phyloP scores from a whole-genome alignment of 257 asterid species.

The Schizonepeta tenuifolia region DNA sequence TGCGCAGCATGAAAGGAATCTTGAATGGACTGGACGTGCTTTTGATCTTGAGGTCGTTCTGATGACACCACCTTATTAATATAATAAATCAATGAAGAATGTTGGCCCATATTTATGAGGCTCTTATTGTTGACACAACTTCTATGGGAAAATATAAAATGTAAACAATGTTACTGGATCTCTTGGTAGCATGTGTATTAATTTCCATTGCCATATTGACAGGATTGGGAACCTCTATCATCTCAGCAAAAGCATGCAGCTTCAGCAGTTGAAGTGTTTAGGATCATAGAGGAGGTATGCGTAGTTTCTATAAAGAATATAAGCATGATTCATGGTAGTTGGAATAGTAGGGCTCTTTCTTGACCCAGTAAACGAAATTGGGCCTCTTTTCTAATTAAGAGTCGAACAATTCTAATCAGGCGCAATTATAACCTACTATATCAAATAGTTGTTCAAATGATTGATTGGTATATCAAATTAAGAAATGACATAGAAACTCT shows the following conservation, averaged over 20 bases:
- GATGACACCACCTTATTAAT: constrained; percentile 9
- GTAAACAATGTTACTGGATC: constrained; percentile 3
- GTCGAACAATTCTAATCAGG: constrained; percentile 12
- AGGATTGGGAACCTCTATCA: constrained; percentile 96
- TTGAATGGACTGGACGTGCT: constrained; percentile 97
- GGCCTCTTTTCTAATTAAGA: constrained; percentile 15
- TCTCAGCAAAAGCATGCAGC: constrained; percentile 91
- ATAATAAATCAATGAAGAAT: constrained; percentile 8
- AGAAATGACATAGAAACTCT: neutral
- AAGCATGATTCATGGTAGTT: neutral
- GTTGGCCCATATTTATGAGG: constrained; percentile 21
- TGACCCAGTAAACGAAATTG: constrained; percentile 13
- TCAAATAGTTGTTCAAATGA: neutral
- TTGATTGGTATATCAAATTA: constrained; percentile 11
- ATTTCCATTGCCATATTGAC: constrained; percentile 36
- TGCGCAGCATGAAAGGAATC: constrained; percentile 78
- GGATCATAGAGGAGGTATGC: constrained; percentile 95
- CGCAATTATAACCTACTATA: constrained; percentile 22
- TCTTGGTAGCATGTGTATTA: constrained; percentile 3
- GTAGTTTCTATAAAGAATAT: constrained; percentile 15
- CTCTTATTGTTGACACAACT: constrained; percentile 21
- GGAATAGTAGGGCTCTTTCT: neutral
- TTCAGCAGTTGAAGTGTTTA: constrained; percentile 96
- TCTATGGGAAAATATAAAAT: constrained; percentile 15
- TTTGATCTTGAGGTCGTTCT: constrained; percentile 89